These are phyloP conservation scores for Coemansia pectinata DNA, from an alignment of 192 early-diverging fungal genomes.

Conservation along the genomic window DNA sequence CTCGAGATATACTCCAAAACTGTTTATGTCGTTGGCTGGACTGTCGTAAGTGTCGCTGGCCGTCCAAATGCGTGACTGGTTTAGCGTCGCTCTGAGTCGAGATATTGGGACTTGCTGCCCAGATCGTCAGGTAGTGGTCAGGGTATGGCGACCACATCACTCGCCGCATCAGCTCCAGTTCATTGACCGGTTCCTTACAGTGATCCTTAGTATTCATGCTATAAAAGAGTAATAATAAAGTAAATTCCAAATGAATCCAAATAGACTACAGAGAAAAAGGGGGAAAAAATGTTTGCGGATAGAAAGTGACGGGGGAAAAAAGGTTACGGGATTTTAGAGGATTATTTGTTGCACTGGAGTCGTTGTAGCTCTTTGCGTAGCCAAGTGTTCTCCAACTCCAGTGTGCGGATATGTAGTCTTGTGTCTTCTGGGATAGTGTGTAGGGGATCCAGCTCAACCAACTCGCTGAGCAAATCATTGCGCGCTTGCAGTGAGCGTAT, in stretches of 20 bases:
- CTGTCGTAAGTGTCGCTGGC: not conserved
- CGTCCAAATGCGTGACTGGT: slow-evolving; percentile 13
- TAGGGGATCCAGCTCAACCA: slow-evolving; percentile 22
- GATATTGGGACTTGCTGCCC: slow-evolving; percentile 22
- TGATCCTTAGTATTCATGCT: not conserved
- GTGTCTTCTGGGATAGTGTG: slow-evolving; percentile 29
- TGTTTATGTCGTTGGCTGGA: slow-evolving; percentile 6
- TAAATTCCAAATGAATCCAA: not conserved
- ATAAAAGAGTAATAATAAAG: not conserved
- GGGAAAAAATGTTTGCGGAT: not conserved
- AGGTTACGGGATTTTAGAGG: not conserved
- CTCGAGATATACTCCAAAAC: slow-evolving; percentile 44
- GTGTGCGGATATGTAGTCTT: slow-evolving; percentile 32
- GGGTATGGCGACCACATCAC: slow-evolving; percentile 53
- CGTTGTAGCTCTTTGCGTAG: slow-evolving; percentile 29
- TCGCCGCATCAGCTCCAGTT: not conserved
- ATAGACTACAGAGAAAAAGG: slow-evolving; percentile 4
- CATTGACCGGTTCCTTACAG: not conserved
- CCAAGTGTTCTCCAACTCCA: slow-evolving; percentile 53
- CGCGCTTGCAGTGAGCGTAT: slow-evolving; percentile 31
- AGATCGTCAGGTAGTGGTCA: slow-evolving; percentile 45
- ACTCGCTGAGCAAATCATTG: slow-evolving; percentile 43
- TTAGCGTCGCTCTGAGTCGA: not conserved
- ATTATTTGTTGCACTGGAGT: not conserved
- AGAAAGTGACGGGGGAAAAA: not conserved